phyloP scores from a whole-genome alignment of 805 yeast genomes.

The Teunomyces lycoperdinae region DNA sequence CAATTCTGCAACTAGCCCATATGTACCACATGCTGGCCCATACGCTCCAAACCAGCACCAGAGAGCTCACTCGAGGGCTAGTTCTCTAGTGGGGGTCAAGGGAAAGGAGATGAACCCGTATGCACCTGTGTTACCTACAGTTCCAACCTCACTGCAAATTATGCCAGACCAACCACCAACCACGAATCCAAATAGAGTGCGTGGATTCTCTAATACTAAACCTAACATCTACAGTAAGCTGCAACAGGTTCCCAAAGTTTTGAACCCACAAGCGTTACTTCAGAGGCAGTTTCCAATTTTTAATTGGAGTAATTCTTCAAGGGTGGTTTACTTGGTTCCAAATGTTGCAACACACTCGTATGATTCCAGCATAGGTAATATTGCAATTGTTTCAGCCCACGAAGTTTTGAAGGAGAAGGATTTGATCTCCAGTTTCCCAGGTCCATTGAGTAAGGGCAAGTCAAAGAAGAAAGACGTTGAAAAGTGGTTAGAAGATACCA shows the following conservation, averaged over 20 bases:
- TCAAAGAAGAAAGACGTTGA: constrained; percentile 65
- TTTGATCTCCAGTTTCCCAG: constrained; percentile 50
- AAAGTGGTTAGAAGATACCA: constrained; percentile 48
- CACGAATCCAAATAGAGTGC: constrained; percentile 14
- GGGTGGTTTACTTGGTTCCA: constrained; percentile 29
- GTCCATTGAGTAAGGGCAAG: constrained; percentile 60
- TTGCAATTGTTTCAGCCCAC: constrained; percentile 32
- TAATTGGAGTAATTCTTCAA: constrained; percentile 49
- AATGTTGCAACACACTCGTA: constrained; percentile 7
- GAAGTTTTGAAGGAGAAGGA: constrained; percentile 21
- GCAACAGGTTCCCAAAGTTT: constrained; percentile 26
- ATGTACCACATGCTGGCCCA: constrained; percentile 44
- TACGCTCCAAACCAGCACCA: constrained; percentile 38
- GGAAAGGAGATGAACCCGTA: constrained; percentile 42
- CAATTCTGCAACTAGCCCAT: constrained; percentile 32
- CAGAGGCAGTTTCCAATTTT: constrained; percentile 74
- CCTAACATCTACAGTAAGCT: constrained; percentile 14
- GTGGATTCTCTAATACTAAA: constrained; percentile 21
- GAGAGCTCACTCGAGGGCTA: constrained; percentile 38
- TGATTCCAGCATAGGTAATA: constrained; percentile 7
- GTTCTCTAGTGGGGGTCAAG: constrained; percentile 36
- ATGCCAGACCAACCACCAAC: not conserved
- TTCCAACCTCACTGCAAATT: constrained; percentile 2
- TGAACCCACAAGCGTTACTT: constrained; percentile 53
- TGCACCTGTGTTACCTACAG: constrained; percentile 29